A percentile compares a stretch with the other conserved stretches of the same genome.
Conservation (phyloP, 257 asterid genomes). For the Gardenia jasminoides region DNA sequence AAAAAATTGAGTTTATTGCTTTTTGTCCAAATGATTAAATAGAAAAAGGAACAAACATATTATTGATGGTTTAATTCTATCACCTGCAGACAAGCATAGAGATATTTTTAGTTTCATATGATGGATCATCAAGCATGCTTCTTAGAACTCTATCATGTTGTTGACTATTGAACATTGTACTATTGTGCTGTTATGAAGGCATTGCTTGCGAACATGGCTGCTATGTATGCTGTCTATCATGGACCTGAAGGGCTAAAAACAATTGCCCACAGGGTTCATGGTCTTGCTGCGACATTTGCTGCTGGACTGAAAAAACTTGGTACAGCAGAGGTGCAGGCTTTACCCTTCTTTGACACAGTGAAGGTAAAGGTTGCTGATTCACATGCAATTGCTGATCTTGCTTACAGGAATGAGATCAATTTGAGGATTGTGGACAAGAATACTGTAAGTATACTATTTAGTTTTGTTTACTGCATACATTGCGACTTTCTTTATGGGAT, state of each 20-base stretch:
- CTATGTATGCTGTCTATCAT: slow-evolving; percentile 97
- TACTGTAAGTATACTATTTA: slow-evolving; percentile 53
- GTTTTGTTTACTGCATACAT: background rate
- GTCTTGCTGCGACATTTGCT: slow-evolving; percentile 80
- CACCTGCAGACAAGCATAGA: background rate
- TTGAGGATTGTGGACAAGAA: slow-evolving; percentile 70
- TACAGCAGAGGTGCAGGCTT: slow-evolving; percentile 78
- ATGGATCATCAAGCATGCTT: background rate
- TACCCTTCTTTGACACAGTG: slow-evolving; percentile 94
- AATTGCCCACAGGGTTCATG: slow-evolving; percentile 92
- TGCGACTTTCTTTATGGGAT: slow-evolving; percentile 6
- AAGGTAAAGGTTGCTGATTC: slow-evolving; percentile 74
- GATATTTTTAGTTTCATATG: background rate
- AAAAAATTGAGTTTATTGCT: background rate
- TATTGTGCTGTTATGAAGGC: slow-evolving; percentile 53
- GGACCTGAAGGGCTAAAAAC: slow-evolving; percentile 97
- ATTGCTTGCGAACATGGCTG: slow-evolving; percentile 98
- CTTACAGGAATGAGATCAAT: slow-evolving; percentile 64
- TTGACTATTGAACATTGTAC: background rate
- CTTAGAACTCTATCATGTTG: background rate
- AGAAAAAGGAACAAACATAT: background rate
- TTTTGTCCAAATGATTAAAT: background rate
- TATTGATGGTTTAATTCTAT: background rate
- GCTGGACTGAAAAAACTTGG: slow-evolving; percentile 89
- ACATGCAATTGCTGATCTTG: slow-evolving; percentile 78